phyloP scores from a whole-genome alignment of 202 grass and related monocot genomes.

The Panicum virgatum region DNA sequence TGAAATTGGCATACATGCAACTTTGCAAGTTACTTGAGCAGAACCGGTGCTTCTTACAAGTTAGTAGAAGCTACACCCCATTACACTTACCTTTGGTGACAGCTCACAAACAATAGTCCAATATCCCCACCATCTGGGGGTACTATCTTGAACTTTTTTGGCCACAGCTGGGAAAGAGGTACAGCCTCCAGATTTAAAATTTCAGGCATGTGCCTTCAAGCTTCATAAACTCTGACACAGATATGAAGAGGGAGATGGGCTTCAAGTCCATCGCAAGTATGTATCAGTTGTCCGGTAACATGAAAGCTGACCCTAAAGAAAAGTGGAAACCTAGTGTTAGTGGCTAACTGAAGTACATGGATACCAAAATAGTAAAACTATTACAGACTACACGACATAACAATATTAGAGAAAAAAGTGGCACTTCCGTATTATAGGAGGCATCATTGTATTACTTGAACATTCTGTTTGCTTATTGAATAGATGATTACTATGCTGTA shows the following conservation, averaged over 20 bases:
- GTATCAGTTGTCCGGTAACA: constrained; percentile 49
- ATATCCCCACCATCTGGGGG: constrained; percentile 60
- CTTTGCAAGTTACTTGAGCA: constrained; percentile 20
- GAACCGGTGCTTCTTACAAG: neutral
- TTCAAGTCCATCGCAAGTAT: constrained; percentile 54
- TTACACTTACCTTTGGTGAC: constrained; percentile 44
- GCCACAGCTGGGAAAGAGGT: constrained; percentile 48
- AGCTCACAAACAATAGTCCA: constrained; percentile 64
- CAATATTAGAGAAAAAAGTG: neutral
- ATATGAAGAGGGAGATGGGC: constrained; percentile 55
- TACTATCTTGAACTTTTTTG: constrained; percentile 59
- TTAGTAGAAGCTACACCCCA: constrained; percentile 27
- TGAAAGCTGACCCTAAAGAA: constrained; percentile 64
- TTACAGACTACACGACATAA: neutral
- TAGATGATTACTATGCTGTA: constrained; percentile 2
- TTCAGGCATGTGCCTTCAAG: constrained; percentile 58
- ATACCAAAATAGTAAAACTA: constrained; percentile 11
- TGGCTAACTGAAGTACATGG: constrained; percentile 12
- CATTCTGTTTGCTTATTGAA: constrained; percentile 14
- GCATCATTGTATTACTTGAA: constrained; percentile 20
- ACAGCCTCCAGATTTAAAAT: constrained; percentile 63
- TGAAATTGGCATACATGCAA: neutral
- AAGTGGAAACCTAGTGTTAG: constrained; percentile 7
- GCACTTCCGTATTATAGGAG: constrained; percentile 8
- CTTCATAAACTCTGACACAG: constrained; percentile 49